A percentile compares a stretch with the other conserved stretches of the same genome.
Conservation (phyloP, 768 basidiomycete species). For the Lactarius tabidus region DNA sequence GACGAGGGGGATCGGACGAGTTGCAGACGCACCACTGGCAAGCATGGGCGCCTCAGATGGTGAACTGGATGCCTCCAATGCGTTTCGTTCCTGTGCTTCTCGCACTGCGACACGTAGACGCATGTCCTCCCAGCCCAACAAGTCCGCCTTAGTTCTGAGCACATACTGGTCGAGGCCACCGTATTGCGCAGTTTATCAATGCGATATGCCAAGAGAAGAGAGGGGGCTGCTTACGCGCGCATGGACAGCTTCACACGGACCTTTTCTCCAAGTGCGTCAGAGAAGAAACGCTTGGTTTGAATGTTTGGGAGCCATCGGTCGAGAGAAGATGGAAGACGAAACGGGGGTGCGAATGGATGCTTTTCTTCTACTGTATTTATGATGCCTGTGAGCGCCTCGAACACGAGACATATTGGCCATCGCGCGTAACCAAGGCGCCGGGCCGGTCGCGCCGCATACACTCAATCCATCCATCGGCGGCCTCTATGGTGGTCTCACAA, state of each 20-base stretch:
- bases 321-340: too few species aligned
- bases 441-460: too few species aligned
- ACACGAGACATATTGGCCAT: too few species aligned
- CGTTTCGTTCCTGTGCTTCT: slow-evolving; percentile 29
- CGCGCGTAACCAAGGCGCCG: too few species aligned
- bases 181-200: slow-evolving; percentile 24
- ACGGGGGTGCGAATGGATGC: too few species aligned
- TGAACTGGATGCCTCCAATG: slow-evolving; percentile 8
- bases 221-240: slow-evolving; percentile 48
- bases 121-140: slow-evolving; percentile 42
- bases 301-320: slow-evolving; percentile 90
- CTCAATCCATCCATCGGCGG: too few species aligned
- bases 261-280: slow-evolving; percentile 54
- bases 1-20: neutral
- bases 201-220: neutral
- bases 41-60: slow-evolving; percentile 2
- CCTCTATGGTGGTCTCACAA: too few species aligned
- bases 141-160: slow-evolving; percentile 37
- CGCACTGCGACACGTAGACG: slow-evolving; percentile 37
- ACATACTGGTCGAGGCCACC: slow-evolving; percentile 42
- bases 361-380: too few species aligned
- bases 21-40: slow-evolving; percentile 9
- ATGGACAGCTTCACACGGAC: slow-evolving; percentile 71
- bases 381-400: too few species aligned
- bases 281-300: slow-evolving; percentile 68